Evolutionary conservation across 208 protist genomes (phyloP), one percentile per base, ranked within the genome.

Genomic region (Acanthamoeba royreba): DNA sequence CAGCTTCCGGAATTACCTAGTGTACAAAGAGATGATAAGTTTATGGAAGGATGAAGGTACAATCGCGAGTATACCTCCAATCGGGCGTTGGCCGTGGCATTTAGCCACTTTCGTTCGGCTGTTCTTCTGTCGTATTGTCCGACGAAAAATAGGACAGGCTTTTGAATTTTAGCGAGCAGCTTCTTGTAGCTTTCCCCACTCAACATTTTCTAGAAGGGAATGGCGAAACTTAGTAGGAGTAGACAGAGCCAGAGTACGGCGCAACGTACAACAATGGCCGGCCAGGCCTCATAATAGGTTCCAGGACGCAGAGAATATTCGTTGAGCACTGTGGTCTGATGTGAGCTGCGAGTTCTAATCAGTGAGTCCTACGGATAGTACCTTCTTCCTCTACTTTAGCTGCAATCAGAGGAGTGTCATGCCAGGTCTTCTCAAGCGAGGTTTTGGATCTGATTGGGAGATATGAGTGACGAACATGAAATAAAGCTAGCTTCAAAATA

Each of bases 231-330:
- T 5, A 72, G n/a, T n/a, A 58, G 22, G 49, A 58, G 2, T 4
- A 15, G 35, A 46, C 38, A 4, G 66, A 79, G 38, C 4, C 38
- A 63, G 63, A n/a, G n/a, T n/a, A n/a, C n/a, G n/a, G n/a, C n/a
- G n/a, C n/a, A n/a, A 81, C 69, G 69, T 81, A 81, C 74, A 19
- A 85, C 74, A 19, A 85, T 85, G n/a, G 74, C 46, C 25, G 74
- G 74, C 74, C 74, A 85, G 8, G 74, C 74, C 19, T 85, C 74
- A 45, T 85, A 85, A 17, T 53, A 85, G 43, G 43, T 85, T 40
- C 74, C 74, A 40, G 74, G n/a, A 7, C 74, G 74, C 74, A 85
- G 38, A 45, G n/a, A 85, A 31, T 85, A 85, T 45, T 85, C 74
- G 43, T 85, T 85, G 43, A 85, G 74, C 74, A 85, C 74, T 85